Evolutionary conservation across 2,329 filamentous ascomycete genomes (phyloP), one percentile per base, ranked within the genome.

Genomic region (Hypoxylon sp.): DNA sequence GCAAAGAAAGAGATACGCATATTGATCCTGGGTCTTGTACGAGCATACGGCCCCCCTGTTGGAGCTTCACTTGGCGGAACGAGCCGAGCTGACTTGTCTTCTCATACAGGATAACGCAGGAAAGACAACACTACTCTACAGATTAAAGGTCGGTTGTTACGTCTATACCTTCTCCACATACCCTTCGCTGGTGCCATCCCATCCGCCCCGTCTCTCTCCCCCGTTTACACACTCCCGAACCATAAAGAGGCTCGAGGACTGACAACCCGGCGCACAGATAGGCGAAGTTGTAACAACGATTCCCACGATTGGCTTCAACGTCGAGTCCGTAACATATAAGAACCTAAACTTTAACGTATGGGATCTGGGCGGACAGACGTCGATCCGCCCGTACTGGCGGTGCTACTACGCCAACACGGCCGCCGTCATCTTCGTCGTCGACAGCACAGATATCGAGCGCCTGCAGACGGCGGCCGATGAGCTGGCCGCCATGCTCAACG

Each of bases 371-470:
- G 95, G 95, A 33, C 95, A 99, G 82, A 99, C 95, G n/a, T 96
- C 90, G 67, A 99, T 99, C 75, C 87, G 95, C 66, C 95, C 95
- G 1, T 99, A 99, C 81, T 99, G 95, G 95, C 87, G 95, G 75
- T 99, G 95, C 80, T 99, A 99, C 83, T 99, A 98, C 74, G 92
- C 93, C 73, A 98, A 99, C 80, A 99, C 95, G 0, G 94, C 95
- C 24, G 95, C 95, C 15, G 95, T 99, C 66, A 94, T 99, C 71
- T 99, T 99, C 80, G 95, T 99, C 61, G 94, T 99, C 72, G 95
- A 99, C 76, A 95, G 90, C 37, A 99, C 95, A 67, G 95, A 99
- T 82, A 96, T 98, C 72, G 94, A 98, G 72, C 90, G 95, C 64
- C 79, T 99, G 65, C 88, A 92, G 65, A 99, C 93, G 17, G 95